These are phyloP conservation scores for Powellomyces hirtus DNA, from an alignment of 192 early-diverging fungal species.

Conservation along the genomic window DNA sequence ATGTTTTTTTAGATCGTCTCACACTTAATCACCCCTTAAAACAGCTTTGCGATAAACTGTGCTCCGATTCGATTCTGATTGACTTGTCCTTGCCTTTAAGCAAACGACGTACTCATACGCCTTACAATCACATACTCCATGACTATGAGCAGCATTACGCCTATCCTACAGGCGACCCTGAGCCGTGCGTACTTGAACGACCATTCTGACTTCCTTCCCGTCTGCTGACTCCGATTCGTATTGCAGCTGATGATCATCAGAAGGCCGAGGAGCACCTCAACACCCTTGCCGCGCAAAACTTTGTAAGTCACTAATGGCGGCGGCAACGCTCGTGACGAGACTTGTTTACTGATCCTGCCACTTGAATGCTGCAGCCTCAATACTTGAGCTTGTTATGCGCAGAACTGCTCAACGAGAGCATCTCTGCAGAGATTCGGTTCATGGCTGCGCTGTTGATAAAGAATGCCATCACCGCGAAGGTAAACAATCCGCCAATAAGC, in stretches of 20 bases:
- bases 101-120: background rate
- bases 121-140: background rate
- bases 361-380: constrained; percentile 33
- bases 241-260: constrained; percentile 9
- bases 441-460: constrained; percentile 91
- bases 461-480: constrained; percentile 87
- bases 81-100: too few species aligned
- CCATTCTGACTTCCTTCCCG: background rate
- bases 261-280: constrained; percentile 18
- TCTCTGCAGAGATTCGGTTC: constrained; percentile 61
- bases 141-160: background rate
- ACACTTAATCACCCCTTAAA: too few species aligned
- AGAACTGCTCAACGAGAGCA: constrained; percentile 80
- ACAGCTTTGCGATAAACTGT: too few species aligned
- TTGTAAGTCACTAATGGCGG: constrained; percentile 17
- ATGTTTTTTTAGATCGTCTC: too few species aligned
- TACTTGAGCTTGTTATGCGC: constrained; percentile 62
- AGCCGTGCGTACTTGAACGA: background rate
- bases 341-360: background rate
- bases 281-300: constrained; percentile 9
- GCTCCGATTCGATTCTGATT: too few species aligned
- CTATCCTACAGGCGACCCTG: constrained; percentile 23
- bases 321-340: background rate
- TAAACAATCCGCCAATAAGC: constrained; percentile 24
- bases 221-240: background rate